phyloP scores from a whole-genome alignment of 2,329 filamentous ascomycete genomes.

The Thermomyces lanuginosus region DNA sequence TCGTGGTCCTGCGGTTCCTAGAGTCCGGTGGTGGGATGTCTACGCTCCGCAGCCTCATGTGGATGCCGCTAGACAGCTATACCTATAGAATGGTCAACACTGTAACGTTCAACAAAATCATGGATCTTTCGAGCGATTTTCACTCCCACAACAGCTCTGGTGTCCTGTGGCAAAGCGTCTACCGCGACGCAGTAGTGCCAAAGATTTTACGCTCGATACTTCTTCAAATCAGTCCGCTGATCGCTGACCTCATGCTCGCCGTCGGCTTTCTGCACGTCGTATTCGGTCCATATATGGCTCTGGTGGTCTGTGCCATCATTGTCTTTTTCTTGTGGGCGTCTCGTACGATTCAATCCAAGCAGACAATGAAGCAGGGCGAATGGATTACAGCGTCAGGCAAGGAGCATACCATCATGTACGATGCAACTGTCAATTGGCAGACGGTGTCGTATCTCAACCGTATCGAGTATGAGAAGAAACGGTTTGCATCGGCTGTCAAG shows the following conservation, averaged over 20 bases:
- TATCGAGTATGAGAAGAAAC: slow-evolving; percentile 35
- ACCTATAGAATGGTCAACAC: slow-evolving; percentile 42
- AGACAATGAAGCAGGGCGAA: slow-evolving; percentile 24
- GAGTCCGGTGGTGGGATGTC: slow-evolving; percentile 36
- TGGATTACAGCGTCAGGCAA: slow-evolving; percentile 29
- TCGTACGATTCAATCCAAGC: slow-evolving; percentile 22
- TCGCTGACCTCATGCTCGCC: slow-evolving; percentile 46
- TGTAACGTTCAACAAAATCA: slow-evolving; percentile 49
- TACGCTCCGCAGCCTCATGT: slow-evolving; percentile 35
- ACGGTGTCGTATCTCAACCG: slow-evolving; percentile 45
- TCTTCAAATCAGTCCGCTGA: slow-evolving; percentile 45
- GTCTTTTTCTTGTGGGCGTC: slow-evolving; percentile 38
- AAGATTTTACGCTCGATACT: slow-evolving; percentile 43
- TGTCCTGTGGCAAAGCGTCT: slow-evolving; percentile 48
- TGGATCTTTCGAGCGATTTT: slow-evolving; percentile 54
- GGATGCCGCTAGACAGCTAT: slow-evolving; percentile 40
- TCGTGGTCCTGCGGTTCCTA: slow-evolving; percentile 34
- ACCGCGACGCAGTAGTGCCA: slow-evolving; percentile 45
- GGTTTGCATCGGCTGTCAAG: slow-evolving; percentile 29
- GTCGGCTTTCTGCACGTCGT: slow-evolving; percentile 44
- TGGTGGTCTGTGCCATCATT: slow-evolving; percentile 32
- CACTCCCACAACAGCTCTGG: slow-evolving; percentile 50
- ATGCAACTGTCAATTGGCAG: slow-evolving; percentile 44
- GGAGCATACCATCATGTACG: slow-evolving; percentile 39
- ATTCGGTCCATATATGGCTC: slow-evolving; percentile 46